phyloP scores from a whole-genome alignment of 352 stramenopile genomes.

The Phytophthora citrophthora region DNA sequence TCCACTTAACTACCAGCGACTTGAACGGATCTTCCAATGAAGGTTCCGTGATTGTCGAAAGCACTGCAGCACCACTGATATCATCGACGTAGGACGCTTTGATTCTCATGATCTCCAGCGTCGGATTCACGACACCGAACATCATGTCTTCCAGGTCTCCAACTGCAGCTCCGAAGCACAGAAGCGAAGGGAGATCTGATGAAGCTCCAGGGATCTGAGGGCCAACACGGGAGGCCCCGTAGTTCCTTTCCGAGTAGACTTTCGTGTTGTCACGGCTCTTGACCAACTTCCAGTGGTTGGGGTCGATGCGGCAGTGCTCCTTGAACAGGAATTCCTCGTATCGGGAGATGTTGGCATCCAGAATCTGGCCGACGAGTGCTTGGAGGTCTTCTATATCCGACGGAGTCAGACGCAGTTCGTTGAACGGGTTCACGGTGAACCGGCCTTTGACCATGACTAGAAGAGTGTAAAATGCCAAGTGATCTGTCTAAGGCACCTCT shows the following conservation, averaged over 20 bases:
- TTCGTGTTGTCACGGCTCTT: conserved; percentile 35
- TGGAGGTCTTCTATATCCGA: conserved; percentile 36
- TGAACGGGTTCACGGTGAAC: conserved; percentile 45
- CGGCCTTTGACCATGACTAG: conserved; percentile 25
- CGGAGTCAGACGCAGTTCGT: conserved; percentile 32
- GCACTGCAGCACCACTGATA: conserved; percentile 30
- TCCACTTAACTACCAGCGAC: conserved; percentile 42
- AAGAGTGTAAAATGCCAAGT: conserved; percentile 19
- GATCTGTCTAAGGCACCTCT: background rate
- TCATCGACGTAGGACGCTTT: conserved; percentile 42
- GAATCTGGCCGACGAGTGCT: conserved; percentile 31
- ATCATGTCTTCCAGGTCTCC: conserved; percentile 46
- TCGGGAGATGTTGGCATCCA: conserved; percentile 34
- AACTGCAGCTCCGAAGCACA: conserved; percentile 42
- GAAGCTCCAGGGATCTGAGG: conserved; percentile 23
- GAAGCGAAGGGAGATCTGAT: conserved; percentile 32
- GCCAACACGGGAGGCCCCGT: conserved; percentile 10
- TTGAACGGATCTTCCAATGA: conserved; percentile 28
- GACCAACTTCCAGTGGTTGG: conserved; percentile 42
- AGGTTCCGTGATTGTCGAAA: conserved; percentile 34
- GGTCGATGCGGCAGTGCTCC: conserved; percentile 32
- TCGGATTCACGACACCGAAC: conserved; percentile 41
- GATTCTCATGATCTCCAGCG: conserved; percentile 37
- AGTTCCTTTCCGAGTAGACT: conserved; percentile 23
- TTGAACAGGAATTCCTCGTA: conserved; percentile 45